Base-by-base conservation (phyloP, 139 green algal genomes). In the Tetradesmus lagerheimii region DNA sequence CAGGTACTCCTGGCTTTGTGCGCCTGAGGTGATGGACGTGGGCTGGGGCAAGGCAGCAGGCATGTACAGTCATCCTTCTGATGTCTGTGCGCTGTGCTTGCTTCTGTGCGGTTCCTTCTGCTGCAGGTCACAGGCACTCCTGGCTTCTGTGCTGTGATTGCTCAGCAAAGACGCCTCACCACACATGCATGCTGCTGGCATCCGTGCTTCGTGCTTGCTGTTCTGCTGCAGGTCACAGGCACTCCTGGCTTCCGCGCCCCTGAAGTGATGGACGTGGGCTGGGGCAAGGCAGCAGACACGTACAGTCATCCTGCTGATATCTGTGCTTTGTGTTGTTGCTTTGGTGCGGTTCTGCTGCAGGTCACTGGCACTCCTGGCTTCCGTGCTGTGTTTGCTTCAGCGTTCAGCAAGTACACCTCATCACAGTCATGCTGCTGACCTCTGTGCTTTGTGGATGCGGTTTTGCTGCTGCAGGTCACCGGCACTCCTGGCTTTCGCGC, bases 361-460 rank as follows among this genome's bases (percentile, higher is more conserved):
- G 85, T 83, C n/a, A 89, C 74, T 14, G 85, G 85, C 85, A 89
- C 85, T 18, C 85, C n/a, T n/a, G n/a, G n/a, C n/a, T n/a, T n/a
- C n/a, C n/a, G n/a, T n/a, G n/a, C n/a, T n/a, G n/a, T n/a, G n/a
- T n/a, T n/a, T n/a, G n/a, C n/a, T n/a, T n/a, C n/a, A n/a, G n/a
- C n/a, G n/a, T n/a, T n/a, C n/a, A n/a, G n/a, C n/a, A n/a, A n/a
- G n/a, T n/a, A n/a, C n/a, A n/a, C n/a, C n/a, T n/a, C n/a, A n/a
- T n/a, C n/a, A n/a, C n/a, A n/a, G n/a, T n/a, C n/a, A n/a, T n/a
- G n/a, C n/a, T n/a, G n/a, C n/a, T n/a, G n/a, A n/a, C n/a, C n/a
- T n/a, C n/a, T n/a, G n/a, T n/a, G n/a, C n/a, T n/a, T n/a, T n/a
- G n/a, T n/a, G n/a, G n/a, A n/a, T n/a, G n/a, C n/a, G n/a, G n/a